Conservation (phyloP, 768 basidiomycete species). For the Neoboletus brunneissimus region DNA sequence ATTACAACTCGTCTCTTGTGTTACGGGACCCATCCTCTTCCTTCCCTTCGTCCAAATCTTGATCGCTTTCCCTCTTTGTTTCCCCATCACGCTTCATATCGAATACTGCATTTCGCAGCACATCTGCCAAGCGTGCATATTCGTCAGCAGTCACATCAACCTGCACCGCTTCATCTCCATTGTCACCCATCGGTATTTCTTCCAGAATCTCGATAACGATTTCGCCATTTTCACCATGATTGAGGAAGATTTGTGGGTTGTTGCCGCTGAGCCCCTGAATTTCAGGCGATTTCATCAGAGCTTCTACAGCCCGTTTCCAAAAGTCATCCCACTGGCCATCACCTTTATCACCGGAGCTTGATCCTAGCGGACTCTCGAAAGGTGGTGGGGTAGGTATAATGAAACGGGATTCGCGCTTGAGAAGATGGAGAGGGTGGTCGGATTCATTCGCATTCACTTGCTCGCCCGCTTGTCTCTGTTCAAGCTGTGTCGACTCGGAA, state of each 20-base stretch:
- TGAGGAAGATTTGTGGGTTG: constrained; percentile 40
- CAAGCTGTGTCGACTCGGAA: constrained; percentile 31
- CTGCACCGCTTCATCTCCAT: constrained; percentile 20
- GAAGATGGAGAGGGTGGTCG: constrained; percentile 54
- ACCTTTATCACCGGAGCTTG: constrained; percentile 15
- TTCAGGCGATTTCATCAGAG: constrained; percentile 31
- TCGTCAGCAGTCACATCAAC: constrained; percentile 37
- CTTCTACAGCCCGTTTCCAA: constrained; percentile 30
- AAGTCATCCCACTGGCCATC: constrained; percentile 21
- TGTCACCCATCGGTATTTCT: constrained; percentile 38
- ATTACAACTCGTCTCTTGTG: constrained; percentile 32
- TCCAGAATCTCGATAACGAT: constrained; percentile 46
- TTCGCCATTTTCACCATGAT: constrained; percentile 41
- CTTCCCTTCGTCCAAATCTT: constrained; percentile 30
- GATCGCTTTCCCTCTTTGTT: constrained; percentile 19
- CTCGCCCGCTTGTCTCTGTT: constrained; percentile 27
- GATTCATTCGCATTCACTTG: constrained; percentile 43
- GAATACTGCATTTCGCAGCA: constrained; percentile 52
- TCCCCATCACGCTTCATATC: constrained; percentile 42
- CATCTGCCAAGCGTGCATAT: constrained; percentile 45
- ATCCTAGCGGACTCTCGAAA: constrained; percentile 19
- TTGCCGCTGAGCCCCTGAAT: constrained; percentile 26
- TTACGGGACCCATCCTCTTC: constrained; percentile 31
- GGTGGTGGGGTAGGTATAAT: constrained; percentile 34
- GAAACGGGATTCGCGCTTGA: constrained; percentile 49